Evolutionary conservation across 768 basidiomycete genomes (phyloP), one percentile per base, ranked within the genome.

Genomic region (Amyloporia xantha): DNA sequence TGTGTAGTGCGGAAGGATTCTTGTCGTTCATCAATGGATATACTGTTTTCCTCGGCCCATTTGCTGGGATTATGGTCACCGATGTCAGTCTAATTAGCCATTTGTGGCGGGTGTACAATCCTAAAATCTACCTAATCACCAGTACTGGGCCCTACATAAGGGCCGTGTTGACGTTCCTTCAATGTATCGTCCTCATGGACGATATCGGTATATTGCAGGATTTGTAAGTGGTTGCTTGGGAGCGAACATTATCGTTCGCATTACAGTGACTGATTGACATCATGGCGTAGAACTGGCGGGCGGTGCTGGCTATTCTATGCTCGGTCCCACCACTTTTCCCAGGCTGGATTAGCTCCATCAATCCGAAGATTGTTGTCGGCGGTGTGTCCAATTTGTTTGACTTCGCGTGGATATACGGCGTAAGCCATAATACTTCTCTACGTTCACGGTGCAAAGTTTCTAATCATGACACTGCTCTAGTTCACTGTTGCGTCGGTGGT

Each of bases 41-140:
- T 59, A 84, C 89, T 0, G 82, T 92, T 19, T 90, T 95, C 62
- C 71, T 94, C 19, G 88, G 88, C 0, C 91, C 91, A 1, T 84
- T 95, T 54, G 81, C 85, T 26, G 86, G 84, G 20, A 81, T 93
- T 47, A 77, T 84, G 72, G 73, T 77, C 49, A 69, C 71, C 20
- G 75, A 77, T 45, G 72, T 84, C 58, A 54, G 82, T 68, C 12
- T 25, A 27, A 5, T 19, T 19, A 28, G 1, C 10, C 37, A 4
- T 20, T 17, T 25, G 10, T 2, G 3, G 11, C n/a, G n/a, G 7
- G 33, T 11, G 9, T 27, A 15, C n/a, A 15, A 20, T 26, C 19
- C 5, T 7, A 21, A n/a, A 27, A 39, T 4, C 12, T 28, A n/a
- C 21, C 24, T 15, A 17, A 3, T n/a, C n/a, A 25, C 30, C 58